Conservation (phyloP, 352 stramenopile species). For the Phytophthora litchii region DNA sequence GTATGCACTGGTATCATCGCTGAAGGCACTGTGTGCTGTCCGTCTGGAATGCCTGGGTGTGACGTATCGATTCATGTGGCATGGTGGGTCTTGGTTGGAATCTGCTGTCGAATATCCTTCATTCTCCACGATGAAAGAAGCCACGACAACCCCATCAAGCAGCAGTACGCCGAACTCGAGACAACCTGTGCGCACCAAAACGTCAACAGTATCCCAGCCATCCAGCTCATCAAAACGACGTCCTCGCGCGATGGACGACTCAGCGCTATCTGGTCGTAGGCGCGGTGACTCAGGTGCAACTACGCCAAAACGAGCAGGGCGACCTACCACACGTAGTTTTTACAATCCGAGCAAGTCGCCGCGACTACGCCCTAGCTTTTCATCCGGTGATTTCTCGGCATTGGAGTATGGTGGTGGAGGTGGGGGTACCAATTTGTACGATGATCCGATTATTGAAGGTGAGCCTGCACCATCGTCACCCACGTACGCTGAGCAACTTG, state of each 20-base stretch:
- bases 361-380: constrained; percentile 33
- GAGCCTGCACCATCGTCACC: constrained; percentile 37
- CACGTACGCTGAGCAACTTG: constrained; percentile 30
- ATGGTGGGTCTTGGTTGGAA: constrained; percentile 64
- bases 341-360: constrained; percentile 41
- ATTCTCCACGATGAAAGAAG: constrained; percentile 12
- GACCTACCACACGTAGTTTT: constrained; percentile 38
- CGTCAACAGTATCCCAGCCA: constrained; percentile 20
- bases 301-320: constrained; percentile 33
- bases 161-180: constrained; percentile 33
- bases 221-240: constrained; percentile 29
- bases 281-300: constrained; percentile 31
- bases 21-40: constrained; percentile 59
- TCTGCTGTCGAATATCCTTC: constrained; percentile 55
- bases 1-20: constrained; percentile 56
- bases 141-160: constrained; percentile 12
- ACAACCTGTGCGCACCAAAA: constrained; percentile 32
- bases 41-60: constrained; percentile 59
- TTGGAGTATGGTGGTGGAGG: constrained; percentile 31
- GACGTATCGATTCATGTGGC: constrained; percentile 65
- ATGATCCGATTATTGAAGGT: constrained; percentile 47
- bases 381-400: constrained; percentile 29
- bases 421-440: constrained; percentile 37
- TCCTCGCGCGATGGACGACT: constrained; percentile 48
- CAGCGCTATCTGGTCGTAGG: constrained; percentile 30